These are phyloP conservation scores for Lodderomyces parapsilosis DNA, from an alignment of 1,139 yeast species.

Conservation along the genomic window DNA sequence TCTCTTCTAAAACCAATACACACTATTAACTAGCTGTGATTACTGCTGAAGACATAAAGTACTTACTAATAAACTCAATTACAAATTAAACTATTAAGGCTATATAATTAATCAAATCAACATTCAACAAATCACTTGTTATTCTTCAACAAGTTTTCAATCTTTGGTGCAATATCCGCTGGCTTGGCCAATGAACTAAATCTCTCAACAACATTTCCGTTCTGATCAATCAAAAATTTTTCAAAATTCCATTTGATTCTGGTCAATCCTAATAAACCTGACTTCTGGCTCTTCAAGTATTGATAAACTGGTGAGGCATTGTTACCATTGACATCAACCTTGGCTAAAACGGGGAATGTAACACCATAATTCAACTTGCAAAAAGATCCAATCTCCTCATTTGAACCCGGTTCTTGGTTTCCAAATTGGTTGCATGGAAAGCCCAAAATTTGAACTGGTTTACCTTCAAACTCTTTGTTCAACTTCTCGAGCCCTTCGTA, in stretches of 20 bases:
- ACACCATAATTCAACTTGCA: slow-evolving; percentile 52
- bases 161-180: slow-evolving; percentile 29
- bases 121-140: background rate
- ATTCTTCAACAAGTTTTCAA: slow-evolving; percentile 37
- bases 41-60: too few relatives aligned
- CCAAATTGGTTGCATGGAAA: slow-evolving; percentile 85
- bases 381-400: slow-evolving; percentile 41
- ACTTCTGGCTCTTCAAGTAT: slow-evolving; percentile 60
- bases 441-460: slow-evolving; percentile 75
- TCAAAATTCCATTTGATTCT: slow-evolving; percentile 54
- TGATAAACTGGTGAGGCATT: slow-evolving; percentile 78
- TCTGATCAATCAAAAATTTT: slow-evolving; percentile 45
- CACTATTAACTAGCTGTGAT: too few relatives aligned
- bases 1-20: too few relatives aligned
- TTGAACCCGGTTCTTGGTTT: slow-evolving; percentile 44
- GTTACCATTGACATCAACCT: slow-evolving; percentile 86
- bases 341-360: slow-evolving; percentile 82
- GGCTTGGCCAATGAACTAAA: slow-evolving; percentile 46
- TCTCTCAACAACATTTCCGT: slow-evolving; percentile 47
- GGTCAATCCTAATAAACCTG: slow-evolving; percentile 44
- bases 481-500: slow-evolving; percentile 74
- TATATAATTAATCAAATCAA: background rate
- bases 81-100: background rate
- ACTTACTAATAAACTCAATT: background rate
- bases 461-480: slow-evolving; percentile 66